Evolutionary conservation across 768 basidiomycete genomes (phyloP).

Genomic region (Boletales sp.): DNA sequence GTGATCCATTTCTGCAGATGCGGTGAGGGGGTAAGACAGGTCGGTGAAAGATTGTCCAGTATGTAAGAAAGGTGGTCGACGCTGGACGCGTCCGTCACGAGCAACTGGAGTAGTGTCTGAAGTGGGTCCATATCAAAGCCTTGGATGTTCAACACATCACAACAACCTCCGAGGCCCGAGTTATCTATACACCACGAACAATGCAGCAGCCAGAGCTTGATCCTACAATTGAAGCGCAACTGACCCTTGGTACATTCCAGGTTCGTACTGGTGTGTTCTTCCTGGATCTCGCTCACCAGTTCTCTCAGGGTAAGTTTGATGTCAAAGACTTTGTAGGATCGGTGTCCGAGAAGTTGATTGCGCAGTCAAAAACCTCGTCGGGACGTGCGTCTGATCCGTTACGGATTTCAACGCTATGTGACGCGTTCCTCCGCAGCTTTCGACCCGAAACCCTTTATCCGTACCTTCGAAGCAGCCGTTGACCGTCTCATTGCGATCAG

Average conservation of each 20-base stretch:
- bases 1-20: conserved; percentile 73
- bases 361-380: conserved; percentile 76
- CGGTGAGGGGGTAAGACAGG: conserved; percentile 55
- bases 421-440: conserved; percentile 56
- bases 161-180: conserved; percentile 15
- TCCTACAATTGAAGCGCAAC: conserved; percentile 49
- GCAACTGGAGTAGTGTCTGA: conserved; percentile 61
- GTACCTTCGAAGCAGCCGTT: conserved; percentile 87
- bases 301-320: conserved; percentile 77
- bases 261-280: conserved; percentile 26
- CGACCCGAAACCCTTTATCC: conserved; percentile 89
- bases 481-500: conserved; percentile 84
- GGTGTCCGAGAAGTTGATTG: conserved; percentile 84
- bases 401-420: background rate
- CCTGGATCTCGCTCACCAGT: conserved; percentile 6
- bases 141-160: conserved; percentile 31
- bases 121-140: conserved; percentile 40
- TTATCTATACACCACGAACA: background rate
- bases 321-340: conserved; percentile 85
- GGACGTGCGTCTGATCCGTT: conserved; percentile 60
- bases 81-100: conserved; percentile 65
- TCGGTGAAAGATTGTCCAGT: conserved; percentile 49
- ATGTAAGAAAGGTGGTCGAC: conserved; percentile 57
- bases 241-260: conserved; percentile 54
- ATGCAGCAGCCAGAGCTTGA: conserved; percentile 41